These are phyloP conservation scores for Trichosporon ovoides DNA, from an alignment of 1,284 basidiomycete genomes.

Conservation along the genomic window DNA sequence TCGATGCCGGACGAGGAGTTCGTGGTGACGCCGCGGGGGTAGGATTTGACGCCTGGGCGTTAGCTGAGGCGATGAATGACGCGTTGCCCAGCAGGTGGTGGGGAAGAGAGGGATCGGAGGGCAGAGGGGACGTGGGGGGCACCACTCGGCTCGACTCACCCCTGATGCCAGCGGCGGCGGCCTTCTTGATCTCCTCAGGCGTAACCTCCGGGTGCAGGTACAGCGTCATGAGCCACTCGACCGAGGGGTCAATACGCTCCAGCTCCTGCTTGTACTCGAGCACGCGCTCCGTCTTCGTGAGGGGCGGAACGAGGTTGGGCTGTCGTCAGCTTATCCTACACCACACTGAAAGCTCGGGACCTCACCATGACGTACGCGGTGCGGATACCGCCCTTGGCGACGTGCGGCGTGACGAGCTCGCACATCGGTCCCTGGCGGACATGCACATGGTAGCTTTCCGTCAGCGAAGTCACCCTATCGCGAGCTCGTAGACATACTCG, in stretches of 20 bases:
- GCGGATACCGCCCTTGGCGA: slow-evolving; percentile 78
- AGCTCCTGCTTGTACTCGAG: slow-evolving; percentile 73
- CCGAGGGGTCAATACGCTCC: slow-evolving; percentile 66
- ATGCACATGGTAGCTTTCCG: slow-evolving; percentile 80
- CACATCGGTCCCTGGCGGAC: slow-evolving; percentile 82
- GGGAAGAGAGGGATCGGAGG: too few species aligned
- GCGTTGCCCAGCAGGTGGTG: too few species aligned
- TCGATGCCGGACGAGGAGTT: slow-evolving; percentile 97
- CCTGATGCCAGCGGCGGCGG: slow-evolving; percentile 73
- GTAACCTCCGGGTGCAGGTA: slow-evolving; percentile 89
- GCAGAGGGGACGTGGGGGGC: too few species aligned
- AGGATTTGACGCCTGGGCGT: slow-evolving; percentile 81
- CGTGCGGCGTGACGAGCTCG: slow-evolving; percentile 82
- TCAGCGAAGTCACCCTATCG: neutral
- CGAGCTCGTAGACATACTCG: slow-evolving; percentile 55
- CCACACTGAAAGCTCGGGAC: neutral
- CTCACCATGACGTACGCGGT: slow-evolving; percentile 95
- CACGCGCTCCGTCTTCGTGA: slow-evolving; percentile 78
- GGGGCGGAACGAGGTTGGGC: slow-evolving; percentile 93
- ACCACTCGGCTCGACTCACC: slow-evolving; percentile 58
- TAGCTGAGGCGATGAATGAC: slow-evolving; percentile 5
- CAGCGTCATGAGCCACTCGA: slow-evolving; percentile 91
- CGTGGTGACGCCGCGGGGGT: slow-evolving; percentile 95
- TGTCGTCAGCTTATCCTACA: slow-evolving; percentile 41
- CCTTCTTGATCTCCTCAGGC: slow-evolving; percentile 83